Percentiles rank a stretch among this genome's conserved stretches.
phyloP scores from a whole-genome alignment of 768 basidiomycete species.

The Macrolepiota fuliginosa region DNA sequence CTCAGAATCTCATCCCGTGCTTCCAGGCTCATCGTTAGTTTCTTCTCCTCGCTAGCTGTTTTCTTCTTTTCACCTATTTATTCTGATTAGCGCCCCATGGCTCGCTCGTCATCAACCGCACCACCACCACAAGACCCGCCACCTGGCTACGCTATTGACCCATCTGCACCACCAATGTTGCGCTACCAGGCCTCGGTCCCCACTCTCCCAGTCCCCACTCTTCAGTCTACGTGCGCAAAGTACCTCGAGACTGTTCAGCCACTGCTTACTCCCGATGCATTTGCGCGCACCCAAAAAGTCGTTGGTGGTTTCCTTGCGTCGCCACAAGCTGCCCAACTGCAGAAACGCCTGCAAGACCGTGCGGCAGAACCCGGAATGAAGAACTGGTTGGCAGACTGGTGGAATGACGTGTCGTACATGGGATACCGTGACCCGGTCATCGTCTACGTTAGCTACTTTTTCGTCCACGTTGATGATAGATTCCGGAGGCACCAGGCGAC shows the following conservation, averaged over 20 bases:
- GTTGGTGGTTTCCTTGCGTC: conserved; percentile 72
- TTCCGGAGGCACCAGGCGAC: conserved; percentile 52
- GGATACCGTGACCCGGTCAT: conserved; percentile 87
- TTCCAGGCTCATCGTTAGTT: not conserved
- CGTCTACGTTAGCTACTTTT: conserved; percentile 94
- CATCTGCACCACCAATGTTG: conserved; percentile 63
- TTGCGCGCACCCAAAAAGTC: conserved; percentile 50
- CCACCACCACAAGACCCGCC: conserved; percentile 21
- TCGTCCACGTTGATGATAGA: conserved; percentile 75
- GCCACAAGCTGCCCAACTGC: conserved; percentile 67
- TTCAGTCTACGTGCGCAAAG: conserved; percentile 79
- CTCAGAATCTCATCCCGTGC: not conserved
- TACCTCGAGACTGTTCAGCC: conserved; percentile 87
- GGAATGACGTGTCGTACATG: conserved; percentile 93
- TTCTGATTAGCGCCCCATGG: not conserved
- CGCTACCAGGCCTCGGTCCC: conserved; percentile 74
- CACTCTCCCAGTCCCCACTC: conserved; percentile 78
- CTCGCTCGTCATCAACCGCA: conserved; percentile 17
- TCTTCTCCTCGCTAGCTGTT: not conserved
- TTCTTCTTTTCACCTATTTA: not conserved
- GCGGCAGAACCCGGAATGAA: conserved; percentile 55
- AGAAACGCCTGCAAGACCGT: conserved; percentile 72
- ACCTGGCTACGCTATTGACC: conserved; percentile 43
- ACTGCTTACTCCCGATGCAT: conserved; percentile 64
- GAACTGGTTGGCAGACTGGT: conserved; percentile 98